A percentile compares a stretch with the other conserved stretches of the same genome.
Evolutionary conservation across 1,139 yeast species (phyloP).

Genomic region (Hyphopichia fennica): DNA sequence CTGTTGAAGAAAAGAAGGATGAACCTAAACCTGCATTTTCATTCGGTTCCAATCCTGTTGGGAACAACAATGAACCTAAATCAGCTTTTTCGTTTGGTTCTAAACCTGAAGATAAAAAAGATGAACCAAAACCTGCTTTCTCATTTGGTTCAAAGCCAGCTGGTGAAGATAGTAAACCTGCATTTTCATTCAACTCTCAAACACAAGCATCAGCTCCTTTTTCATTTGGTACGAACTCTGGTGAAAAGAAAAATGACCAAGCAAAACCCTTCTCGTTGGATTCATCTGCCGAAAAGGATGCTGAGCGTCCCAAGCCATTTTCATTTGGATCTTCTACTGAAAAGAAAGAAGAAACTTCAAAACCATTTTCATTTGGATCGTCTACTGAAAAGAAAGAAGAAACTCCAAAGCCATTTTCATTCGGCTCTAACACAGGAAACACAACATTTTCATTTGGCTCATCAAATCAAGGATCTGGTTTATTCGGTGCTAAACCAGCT

Average conservation of each 20-base stretch:
- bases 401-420: conserved; percentile 2
- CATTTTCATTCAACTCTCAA: conserved; percentile 12
- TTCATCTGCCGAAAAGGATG: conserved; percentile 5
- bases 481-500: conserved; percentile 22
- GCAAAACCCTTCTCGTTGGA: conserved; percentile 17
- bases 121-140: conserved; percentile 23
- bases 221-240: conserved; percentile 11
- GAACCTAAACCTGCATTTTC: conserved; percentile 11
- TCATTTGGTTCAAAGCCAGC: conserved; percentile 19
- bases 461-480: not conserved
- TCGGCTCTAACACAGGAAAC: no score
- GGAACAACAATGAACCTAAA: conserved; percentile 6
- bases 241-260: conserved; percentile 3
- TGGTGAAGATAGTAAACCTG: conserved; percentile 16
- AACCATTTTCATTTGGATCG: conserved; percentile 6
- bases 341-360: not conserved
- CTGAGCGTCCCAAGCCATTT: conserved; percentile 5
- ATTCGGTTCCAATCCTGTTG: conserved; percentile 11
- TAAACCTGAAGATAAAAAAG: conserved; percentile 5
- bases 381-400: conserved; percentile 1
- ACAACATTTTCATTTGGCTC: not conserved
- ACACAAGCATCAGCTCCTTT: conserved; percentile 10
- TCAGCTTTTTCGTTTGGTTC: conserved; percentile 14
- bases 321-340: not conserved
- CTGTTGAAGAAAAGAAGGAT: not conserved